These are phyloP conservation scores for Vicia villosa DNA, from an alignment of 306 rosid species.

Conservation along the genomic window DNA sequence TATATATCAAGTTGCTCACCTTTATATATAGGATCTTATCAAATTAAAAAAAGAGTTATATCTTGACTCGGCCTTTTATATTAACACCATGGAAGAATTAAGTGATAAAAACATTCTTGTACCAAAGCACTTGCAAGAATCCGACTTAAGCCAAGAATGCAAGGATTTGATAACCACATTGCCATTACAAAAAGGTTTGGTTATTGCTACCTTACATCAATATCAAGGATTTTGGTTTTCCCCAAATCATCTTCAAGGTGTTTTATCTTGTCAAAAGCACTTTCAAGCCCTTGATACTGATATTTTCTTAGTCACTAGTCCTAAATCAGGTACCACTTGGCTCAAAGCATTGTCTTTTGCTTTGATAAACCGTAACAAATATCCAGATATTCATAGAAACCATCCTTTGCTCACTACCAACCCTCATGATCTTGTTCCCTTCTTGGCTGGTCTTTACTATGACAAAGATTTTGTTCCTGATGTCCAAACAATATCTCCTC, in stretches of 20 bases:
- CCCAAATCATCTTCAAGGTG: background rate
- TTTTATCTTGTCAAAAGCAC: background rate
- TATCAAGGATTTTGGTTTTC: background rate
- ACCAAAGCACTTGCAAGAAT: background rate
- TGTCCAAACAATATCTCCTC: background rate
- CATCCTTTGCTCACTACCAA: conserved; percentile 26
- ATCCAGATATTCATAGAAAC: background rate
- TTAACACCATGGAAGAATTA: background rate
- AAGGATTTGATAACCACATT: background rate
- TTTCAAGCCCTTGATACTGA: background rate
- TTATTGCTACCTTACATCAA: background rate
- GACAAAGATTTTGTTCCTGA: background rate
- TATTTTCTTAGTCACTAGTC: background rate
- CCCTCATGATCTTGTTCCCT: conserved; percentile 14
- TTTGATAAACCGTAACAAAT: conserved; percentile 7
- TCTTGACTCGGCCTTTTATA: background rate
- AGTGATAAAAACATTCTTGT: background rate
- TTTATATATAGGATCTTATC: no score
- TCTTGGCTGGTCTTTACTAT: background rate
- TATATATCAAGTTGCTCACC: no score
- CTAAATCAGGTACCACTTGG: conserved; percentile 34
- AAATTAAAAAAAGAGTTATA: no score
- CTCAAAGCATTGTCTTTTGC: conserved; percentile 30
- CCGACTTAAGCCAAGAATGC: background rate
- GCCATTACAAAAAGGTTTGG: background rate